Base-by-base conservation (phyloP, 176 grass and related monocot genomes). In the Oryza glumipatula region DNA sequence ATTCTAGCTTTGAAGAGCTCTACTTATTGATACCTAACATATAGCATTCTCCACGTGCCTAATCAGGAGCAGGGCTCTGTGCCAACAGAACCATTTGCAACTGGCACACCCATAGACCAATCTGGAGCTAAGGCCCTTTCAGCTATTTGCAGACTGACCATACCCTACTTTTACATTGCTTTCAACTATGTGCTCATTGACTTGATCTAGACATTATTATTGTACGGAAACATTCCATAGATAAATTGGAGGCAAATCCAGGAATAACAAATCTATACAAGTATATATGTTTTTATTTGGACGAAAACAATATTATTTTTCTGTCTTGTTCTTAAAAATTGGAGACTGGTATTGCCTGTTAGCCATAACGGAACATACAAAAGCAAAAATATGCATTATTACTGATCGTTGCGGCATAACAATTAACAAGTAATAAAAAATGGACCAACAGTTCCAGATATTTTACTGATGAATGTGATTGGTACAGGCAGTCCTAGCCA, bases 351-450 rank as follows among this genome's bases (percentile, higher is more conserved):
- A 12, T 4, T 28, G 12, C 9, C 11, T 33, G 74, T 60, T 33
- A 51, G 73, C 23, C 49, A 32, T 22, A 76, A 38, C 4, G 5
- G 56, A 33, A 26, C 30, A 30, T 49, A 72, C 17, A 15, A 26
- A 78, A 48, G 52, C 38, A 36, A 76, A 70, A 49, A 82, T 73
- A 82, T 8, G 54, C 54, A 58, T 58, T 58, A 58, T 58, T 58
- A 2, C 16, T 58, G 54, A 8, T 30, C 32, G 9, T 80, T 64
- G 23, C 46, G 36, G 44, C 56, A 75, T 44, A 68, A 45, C 32
- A 76, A 76, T 9, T 56, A 73, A 1, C 32, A 76, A 76, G 13
- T 56, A 73, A 1, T 41, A 41, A 80, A 47, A 58, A n/a, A 43
- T 65, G 58, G 22, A 4, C 2, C 30, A 32, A 32, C 30, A 32